These are phyloP conservation scores for Phytophthora tubulina DNA, from an alignment of 352 stramenopile species.

Conservation along the genomic window DNA sequence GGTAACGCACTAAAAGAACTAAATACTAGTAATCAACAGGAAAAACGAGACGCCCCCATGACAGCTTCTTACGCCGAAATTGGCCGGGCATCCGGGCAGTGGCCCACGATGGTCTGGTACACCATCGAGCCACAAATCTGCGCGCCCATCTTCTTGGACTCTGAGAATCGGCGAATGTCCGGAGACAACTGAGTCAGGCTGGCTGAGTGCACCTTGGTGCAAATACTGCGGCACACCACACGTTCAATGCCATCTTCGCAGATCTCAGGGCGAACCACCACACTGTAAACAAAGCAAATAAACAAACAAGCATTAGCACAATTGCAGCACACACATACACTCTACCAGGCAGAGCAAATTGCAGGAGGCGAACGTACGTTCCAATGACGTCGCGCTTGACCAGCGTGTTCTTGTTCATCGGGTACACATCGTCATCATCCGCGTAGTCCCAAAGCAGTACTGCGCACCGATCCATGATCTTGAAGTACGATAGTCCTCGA, in stretches of 20 bases:
- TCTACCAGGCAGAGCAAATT: not conserved
- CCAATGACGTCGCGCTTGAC: conserved; percentile 50
- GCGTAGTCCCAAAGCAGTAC: conserved; percentile 47
- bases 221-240: conserved; percentile 47
- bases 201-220: conserved; percentile 46
- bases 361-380: conserved; percentile 34
- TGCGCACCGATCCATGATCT: conserved; percentile 37
- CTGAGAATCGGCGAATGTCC: conserved; percentile 39
- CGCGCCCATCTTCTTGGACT: conserved; percentile 47
- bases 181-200: conserved; percentile 31
- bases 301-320: conserved; percentile 22
- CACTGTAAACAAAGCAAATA: conserved; percentile 27
- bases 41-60: not conserved
- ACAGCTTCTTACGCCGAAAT: conserved; percentile 26
- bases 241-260: conserved; percentile 49
- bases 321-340: not conserved
- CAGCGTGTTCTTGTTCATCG: conserved; percentile 35
- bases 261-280: conserved; percentile 44
- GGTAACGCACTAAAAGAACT: conserved; percentile 28
- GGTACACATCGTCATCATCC: conserved; percentile 44
- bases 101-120: conserved; percentile 43
- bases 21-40: conserved; percentile 33
- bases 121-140: conserved; percentile 44
- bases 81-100: conserved; percentile 38
- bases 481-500: conserved; percentile 46